A percentile compares a stretch with the other conserved stretches of the same genome.
phyloP scores from a whole-genome alignment of 352 stramenopile genomes.

The Pythium sukuiense region DNA sequence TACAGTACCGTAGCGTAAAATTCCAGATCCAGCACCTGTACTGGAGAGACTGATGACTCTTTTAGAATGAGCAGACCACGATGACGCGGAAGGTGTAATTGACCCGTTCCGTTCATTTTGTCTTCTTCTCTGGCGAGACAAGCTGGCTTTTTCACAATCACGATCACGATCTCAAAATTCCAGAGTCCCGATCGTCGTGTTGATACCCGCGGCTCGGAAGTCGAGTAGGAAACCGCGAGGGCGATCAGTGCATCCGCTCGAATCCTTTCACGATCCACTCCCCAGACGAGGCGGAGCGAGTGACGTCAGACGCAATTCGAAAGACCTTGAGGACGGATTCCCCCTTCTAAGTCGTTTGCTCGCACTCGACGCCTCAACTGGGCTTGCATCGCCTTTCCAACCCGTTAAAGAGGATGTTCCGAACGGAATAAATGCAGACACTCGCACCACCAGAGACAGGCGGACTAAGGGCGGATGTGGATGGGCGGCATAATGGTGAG shows the following conservation, averaged over 20 bases:
- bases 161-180: too few species aligned
- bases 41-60: too few species aligned
- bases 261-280: neutral
- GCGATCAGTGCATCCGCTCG: neutral
- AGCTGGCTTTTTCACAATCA: too few species aligned
- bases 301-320: slow-evolving; percentile 20
- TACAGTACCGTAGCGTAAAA: too few species aligned
- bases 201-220: too few species aligned
- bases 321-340: neutral
- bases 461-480: neutral
- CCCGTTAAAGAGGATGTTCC: slow-evolving; percentile 2
- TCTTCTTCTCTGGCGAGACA: too few species aligned
- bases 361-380: neutral
- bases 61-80: too few species aligned
- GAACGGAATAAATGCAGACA: slow-evolving; percentile 2
- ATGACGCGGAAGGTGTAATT: too few species aligned
- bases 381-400: neutral
- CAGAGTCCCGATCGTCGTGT: slow-evolving; percentile 14
- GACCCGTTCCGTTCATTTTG: too few species aligned
- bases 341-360: slow-evolving; percentile 7
- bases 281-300: too few species aligned
- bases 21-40: too few species aligned
- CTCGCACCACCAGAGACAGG: neutral
- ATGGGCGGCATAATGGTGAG: neutral
- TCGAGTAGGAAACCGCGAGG: neutral